Percentiles rank a stretch among this genome's conserved stretches.
Evolutionary conservation across 192 early-diverging fungal genomes (phyloP).

Genomic region (Fimicolochytrium jonesii): DNA sequence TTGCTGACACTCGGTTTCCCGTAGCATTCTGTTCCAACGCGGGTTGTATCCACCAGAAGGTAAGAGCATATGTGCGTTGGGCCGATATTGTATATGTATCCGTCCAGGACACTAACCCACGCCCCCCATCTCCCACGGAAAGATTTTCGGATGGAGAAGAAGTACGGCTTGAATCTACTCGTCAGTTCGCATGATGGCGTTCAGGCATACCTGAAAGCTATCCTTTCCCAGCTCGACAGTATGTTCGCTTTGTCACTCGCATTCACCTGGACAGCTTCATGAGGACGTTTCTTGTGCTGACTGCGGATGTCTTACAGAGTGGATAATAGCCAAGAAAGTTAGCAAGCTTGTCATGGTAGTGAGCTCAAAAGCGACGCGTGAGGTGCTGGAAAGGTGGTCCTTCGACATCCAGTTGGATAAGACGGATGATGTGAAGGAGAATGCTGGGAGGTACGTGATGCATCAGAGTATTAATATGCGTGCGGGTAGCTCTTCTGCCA

Average conservation of each 20-base stretch:
- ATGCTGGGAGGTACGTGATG: not conserved
- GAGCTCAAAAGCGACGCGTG: constrained; percentile 73
- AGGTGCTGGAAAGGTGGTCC: constrained; percentile 90
- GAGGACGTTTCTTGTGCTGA: too few relatives aligned
- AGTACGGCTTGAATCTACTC: constrained; percentile 81
- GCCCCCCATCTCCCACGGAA: not conserved
- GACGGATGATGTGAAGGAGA: not conserved
- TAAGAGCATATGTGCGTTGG: too few relatives aligned
- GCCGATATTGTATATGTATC: not conserved
- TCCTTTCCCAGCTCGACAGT: constrained; percentile 80
- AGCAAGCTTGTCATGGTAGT: constrained; percentile 84
- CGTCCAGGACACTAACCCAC: not conserved
- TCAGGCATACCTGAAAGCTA: constrained; percentile 66
- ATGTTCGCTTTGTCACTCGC: too few relatives aligned
- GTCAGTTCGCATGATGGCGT: constrained; percentile 72
- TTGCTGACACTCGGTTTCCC: too few relatives aligned
- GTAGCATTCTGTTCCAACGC: constrained; percentile 85
- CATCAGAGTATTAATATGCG: too few relatives aligned
- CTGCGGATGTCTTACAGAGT: constrained; percentile 55
- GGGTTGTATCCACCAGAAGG: constrained; percentile 84
- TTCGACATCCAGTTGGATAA: constrained; percentile 79
- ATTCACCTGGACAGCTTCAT: too few relatives aligned
- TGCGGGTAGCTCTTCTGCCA: too few relatives aligned
- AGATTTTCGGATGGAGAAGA: constrained; percentile 81
- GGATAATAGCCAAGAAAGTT: constrained; percentile 70